Conservation (phyloP, 257 asterid genomes). For the Ilex asprella region DNA sequence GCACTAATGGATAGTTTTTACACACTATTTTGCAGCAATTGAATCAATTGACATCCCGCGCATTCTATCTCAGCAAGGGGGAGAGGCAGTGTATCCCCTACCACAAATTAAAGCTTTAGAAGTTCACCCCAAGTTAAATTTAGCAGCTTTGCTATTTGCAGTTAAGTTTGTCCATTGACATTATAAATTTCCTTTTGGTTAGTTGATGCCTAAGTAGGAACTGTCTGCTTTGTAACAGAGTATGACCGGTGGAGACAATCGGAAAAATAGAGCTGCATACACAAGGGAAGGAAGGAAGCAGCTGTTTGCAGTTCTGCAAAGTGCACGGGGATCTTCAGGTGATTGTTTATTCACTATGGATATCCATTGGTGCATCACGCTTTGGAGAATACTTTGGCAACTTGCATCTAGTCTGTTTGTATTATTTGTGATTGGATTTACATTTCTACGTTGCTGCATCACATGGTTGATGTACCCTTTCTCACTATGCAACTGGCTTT, state of each 20-base stretch:
- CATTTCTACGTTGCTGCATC: constrained; percentile 8
- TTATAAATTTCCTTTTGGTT: constrained; percentile 1
- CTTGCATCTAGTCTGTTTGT: neutral
- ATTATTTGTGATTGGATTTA: constrained; percentile 13
- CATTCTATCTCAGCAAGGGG: constrained; percentile 98
- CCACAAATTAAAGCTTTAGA: constrained; percentile 87
- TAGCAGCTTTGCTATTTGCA: constrained; percentile 77
- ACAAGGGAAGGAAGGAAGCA: constrained; percentile 97
- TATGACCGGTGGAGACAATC: constrained; percentile 70
- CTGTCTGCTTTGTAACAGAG: constrained; percentile 43
- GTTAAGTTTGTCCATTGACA: constrained; percentile 38
- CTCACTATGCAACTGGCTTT: too few relatives aligned
- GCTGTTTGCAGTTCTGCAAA: constrained; percentile 93
- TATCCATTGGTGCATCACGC: too few relatives aligned
- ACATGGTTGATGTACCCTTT: neutral
- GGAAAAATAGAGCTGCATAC: constrained; percentile 78
- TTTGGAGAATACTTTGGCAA: too few relatives aligned
- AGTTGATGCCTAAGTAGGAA: constrained; percentile 1
- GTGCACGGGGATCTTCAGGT: constrained; percentile 99
- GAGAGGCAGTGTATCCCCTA: constrained; percentile 95
- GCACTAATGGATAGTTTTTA: constrained; percentile 18
- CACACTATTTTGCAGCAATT: constrained; percentile 53
- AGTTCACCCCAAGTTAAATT: constrained; percentile 87
- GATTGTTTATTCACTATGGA: constrained; percentile 15
- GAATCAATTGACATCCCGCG: constrained; percentile 94